Percentiles rank a stretch among this genome's conserved stretches.
Evolutionary conservation across 257 asterid genomes (phyloP).

Genomic region (Jaltomata sinuosa): DNA sequence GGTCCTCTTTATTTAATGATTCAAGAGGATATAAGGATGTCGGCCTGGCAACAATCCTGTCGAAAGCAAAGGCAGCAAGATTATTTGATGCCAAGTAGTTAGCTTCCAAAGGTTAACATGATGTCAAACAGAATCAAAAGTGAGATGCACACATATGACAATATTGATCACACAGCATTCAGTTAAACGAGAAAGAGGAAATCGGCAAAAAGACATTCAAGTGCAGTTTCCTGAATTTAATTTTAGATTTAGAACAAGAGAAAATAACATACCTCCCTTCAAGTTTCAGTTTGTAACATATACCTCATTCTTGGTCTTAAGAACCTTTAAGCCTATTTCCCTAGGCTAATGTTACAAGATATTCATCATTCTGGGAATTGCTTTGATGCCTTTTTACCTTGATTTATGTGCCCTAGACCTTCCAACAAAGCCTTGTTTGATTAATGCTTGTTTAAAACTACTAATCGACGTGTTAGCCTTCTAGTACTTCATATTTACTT

Average conservation of each 20-base stretch:
- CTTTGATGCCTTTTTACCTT: neutral
- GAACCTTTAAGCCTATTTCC: neutral
- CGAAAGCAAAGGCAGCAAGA: constrained; percentile 1
- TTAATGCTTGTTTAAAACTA: too few species aligned
- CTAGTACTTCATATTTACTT: too few species aligned
- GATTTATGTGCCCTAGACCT: neutral
- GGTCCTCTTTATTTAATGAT: constrained; percentile 28
- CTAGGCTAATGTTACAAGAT: neutral
- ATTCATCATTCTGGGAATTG: neutral
- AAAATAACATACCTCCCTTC: too few species aligned
- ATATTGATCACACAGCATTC: too few species aligned
- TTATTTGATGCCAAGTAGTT: neutral
- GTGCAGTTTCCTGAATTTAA: neutral
- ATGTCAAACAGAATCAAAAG: neutral
- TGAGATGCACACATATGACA: neutral
- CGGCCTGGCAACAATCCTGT: constrained; percentile 58
- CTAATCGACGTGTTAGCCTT: too few species aligned
- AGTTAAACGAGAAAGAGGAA: neutral
- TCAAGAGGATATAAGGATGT: constrained; percentile 56
- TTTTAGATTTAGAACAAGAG: neutral
- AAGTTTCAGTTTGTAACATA: neutral
- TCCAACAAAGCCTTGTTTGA: neutral
- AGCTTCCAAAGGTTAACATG: neutral
- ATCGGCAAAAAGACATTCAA: neutral
- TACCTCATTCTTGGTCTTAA: neutral